Evolutionary conservation across 2,329 filamentous ascomycete species (phyloP), one percentile per base, ranked within the genome.

Genomic region (Fusarium sp.): DNA sequence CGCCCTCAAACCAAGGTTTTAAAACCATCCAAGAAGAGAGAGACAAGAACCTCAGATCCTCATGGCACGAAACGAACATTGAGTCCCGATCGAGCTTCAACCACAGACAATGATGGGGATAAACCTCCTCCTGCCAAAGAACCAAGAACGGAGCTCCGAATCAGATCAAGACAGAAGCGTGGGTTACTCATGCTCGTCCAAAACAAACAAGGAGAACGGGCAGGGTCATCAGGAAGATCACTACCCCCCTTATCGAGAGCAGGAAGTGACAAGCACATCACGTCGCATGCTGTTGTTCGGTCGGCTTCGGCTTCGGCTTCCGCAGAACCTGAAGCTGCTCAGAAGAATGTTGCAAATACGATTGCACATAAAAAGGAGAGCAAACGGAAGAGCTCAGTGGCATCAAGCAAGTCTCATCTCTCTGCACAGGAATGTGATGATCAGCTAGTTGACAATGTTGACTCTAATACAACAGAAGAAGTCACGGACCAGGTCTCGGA

Each of bases 171-270:
- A 58, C 81, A 82, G 61, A 84, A 82, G 61, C 80, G 84, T 53
- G 85, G 85, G 3, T 70, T 88, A 10, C 70, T 87, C 42, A 79
- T 86, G 75, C 53, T 85, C 7, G 78, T 81, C 2, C 81, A 84
- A 52, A 78, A 74, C 54, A 68, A 72, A 26, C 47, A 64, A 38
- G 23, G 38, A 11, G 50, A 53, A 7, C 39, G 50, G 13, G 11
- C 20, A 42, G 24, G 10, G 23, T 55, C 39, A n/a, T 23, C 23
- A 21, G 46, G 13, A 50, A 55, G 49, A 21, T 39, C 20, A 28
- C 20, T n/a, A 7, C 49, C 50, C 24, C 37, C n/a, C 8, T 33
- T 42, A 7, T 35, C 38, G 21, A 49, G 50, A n/a, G 43, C 38
- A 33, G 21, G 33, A 10, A 31, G 31, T 13, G 44, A 62, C 23